Conservation (phyloP, 805 yeast genomes). For the Debaryomyces maramus region DNA sequence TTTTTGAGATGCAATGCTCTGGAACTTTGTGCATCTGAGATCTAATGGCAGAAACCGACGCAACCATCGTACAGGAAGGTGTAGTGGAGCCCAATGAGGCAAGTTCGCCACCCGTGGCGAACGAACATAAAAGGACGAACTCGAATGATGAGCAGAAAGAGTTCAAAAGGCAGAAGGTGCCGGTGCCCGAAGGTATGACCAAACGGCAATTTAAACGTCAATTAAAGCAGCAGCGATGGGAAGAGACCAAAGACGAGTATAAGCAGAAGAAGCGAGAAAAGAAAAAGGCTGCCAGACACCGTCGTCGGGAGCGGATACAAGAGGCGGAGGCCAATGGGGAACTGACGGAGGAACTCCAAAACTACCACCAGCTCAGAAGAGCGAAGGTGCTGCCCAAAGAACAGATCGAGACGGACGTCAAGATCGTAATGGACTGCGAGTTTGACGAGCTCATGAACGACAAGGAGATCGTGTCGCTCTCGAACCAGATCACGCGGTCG, state of each 20-base stretch:
- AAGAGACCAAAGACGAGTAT: constrained; percentile 62
- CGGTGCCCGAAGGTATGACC: constrained; percentile 81
- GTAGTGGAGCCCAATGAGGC: neutral
- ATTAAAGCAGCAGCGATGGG: constrained; percentile 59
- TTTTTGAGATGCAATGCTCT: neutral
- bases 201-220: constrained; percentile 80
- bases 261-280: constrained; percentile 55
- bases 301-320: constrained; percentile 19
- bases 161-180: constrained; percentile 9
- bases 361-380: constrained; percentile 26
- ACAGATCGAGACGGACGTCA: constrained; percentile 51
- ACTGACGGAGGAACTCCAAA: constrained; percentile 28
- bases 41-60: neutral
- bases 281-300: constrained; percentile 39
- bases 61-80: neutral
- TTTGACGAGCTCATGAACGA: constrained; percentile 89
- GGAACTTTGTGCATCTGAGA: neutral
- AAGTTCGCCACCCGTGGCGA: neutral
- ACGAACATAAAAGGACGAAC: neutral
- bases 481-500: constrained; percentile 77
- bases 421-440: constrained; percentile 79
- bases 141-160: neutral
- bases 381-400: constrained; percentile 32
- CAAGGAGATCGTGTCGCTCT: constrained; percentile 65
- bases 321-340: constrained; percentile 14